A percentile compares a stretch with the other conserved stretches of the same genome.
phyloP scores from a whole-genome alignment of 345 rosid genomes.

The Bruguiera sexangula region DNA sequence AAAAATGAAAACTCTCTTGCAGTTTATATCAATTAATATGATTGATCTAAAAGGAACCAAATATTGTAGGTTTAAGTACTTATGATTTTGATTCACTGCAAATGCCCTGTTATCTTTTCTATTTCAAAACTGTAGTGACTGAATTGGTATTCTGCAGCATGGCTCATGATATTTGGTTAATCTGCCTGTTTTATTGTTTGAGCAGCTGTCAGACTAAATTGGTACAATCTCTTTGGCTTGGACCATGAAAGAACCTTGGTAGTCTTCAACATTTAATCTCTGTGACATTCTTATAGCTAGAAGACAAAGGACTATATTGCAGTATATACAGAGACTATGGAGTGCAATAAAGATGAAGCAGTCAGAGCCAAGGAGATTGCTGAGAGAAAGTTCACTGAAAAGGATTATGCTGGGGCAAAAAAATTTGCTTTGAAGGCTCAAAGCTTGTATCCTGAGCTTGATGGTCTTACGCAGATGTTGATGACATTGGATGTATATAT shows the following conservation, averaged over 20 bases:
- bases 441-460: conserved; percentile 43
- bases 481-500: conserved; percentile 33
- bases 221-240: conserved; percentile 1
- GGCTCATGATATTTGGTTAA: background rate
- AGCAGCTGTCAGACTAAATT: conserved; percentile 23
- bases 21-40: background rate
- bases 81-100: background rate
- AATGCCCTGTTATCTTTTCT: background rate
- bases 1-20: background rate
- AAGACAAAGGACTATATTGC: conserved; percentile 14
- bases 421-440: conserved; percentile 48
- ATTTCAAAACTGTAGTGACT: background rate
- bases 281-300: conserved; percentile 9
- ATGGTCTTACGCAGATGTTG: conserved; percentile 39
- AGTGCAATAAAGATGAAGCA: conserved; percentile 50
- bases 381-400: conserved; percentile 36
- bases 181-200: conserved; percentile 11
- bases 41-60: background rate
- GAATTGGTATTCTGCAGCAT: background rate
- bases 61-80: background rate
- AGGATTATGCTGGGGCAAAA: conserved; percentile 37
- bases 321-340: conserved; percentile 24
- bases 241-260: conserved; percentile 12
- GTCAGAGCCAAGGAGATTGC: conserved; percentile 44
- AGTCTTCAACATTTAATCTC: conserved; percentile 8